phyloP scores from a whole-genome alignment of 2,329 filamentous ascomycete genomes.

The Madurella fahalii region DNA sequence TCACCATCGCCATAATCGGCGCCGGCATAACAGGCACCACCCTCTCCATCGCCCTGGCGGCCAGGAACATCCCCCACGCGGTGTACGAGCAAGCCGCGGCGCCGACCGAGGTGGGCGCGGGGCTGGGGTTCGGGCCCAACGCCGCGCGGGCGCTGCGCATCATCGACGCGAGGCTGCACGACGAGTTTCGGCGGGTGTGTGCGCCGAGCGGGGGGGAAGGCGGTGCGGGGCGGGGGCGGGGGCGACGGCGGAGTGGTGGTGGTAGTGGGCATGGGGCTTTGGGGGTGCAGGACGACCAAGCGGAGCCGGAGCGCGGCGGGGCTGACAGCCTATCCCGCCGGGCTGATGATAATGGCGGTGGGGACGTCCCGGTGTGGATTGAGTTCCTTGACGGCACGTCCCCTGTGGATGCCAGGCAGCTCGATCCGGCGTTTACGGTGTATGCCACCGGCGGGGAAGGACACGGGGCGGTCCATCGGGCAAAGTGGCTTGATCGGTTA shows the following conservation, averaged over 20 bases:
- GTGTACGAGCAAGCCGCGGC: constrained; percentile 35
- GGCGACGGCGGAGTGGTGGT: neutral
- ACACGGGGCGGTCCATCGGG: constrained; percentile 25
- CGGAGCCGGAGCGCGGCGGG: too few relatives aligned
- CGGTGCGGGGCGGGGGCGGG: constrained; percentile 26
- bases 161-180: constrained; percentile 28
- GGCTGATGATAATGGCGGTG: too few relatives aligned
- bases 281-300: too few relatives aligned
- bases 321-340: too few relatives aligned
- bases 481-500: constrained; percentile 28
- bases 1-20: constrained; percentile 35
- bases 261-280: too few relatives aligned
- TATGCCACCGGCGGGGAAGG: constrained; percentile 15
- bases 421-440: constrained; percentile 23
- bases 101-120: constrained; percentile 37
- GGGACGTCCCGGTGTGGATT: constrained; percentile 11
- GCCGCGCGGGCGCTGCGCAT: constrained; percentile 31
- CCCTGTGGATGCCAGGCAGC: constrained; percentile 4
- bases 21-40: constrained; percentile 39
- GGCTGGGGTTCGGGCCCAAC: constrained; percentile 36
- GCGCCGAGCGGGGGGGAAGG: constrained; percentile 24
- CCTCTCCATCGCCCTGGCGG: constrained; percentile 32
- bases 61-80: constrained; percentile 30
- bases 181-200: constrained; percentile 28
- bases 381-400: constrained; percentile 26